A percentile compares a stretch with the other conserved stretches of the same genome.
Evolutionary conservation across 108 stramenopile species (phyloP).

Genomic region (Pseudonitzschia multiseries): DNA sequence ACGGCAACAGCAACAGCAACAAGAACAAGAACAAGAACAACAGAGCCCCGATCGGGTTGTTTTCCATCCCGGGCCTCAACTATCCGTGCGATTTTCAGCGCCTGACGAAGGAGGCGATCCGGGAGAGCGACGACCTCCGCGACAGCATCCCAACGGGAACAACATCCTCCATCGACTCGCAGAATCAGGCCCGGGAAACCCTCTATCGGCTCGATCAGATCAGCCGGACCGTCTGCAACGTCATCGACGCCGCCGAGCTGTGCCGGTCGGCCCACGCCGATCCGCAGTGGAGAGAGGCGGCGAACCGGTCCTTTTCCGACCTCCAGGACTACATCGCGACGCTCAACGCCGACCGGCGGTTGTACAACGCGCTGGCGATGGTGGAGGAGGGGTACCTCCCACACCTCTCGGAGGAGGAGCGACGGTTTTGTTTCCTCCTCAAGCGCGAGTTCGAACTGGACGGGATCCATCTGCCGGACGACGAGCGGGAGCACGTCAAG

Average conservation of each 20-base stretch:
- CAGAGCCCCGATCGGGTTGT: conserved; percentile 46
- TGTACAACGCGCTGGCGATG: conserved; percentile 60
- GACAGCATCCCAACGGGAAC: conserved; percentile 15
- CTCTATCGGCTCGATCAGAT: conserved; percentile 85
- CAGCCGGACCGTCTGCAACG: conserved; percentile 86
- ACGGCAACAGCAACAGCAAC: too few species aligned
- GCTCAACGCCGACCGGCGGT: conserved; percentile 76
- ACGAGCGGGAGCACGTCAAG: conserved; percentile 69
- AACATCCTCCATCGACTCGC: conserved; percentile 18
- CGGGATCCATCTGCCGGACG: conserved; percentile 85
- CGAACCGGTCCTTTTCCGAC: conserved; percentile 70
- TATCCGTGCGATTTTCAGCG: conserved; percentile 64
- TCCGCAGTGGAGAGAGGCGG: conserved; percentile 68
- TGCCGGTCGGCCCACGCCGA: conserved; percentile 85
- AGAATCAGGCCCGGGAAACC: conserved; percentile 46
- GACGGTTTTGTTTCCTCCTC: conserved; percentile 68
- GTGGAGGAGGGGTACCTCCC: conserved; percentile 13
- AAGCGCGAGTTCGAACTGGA: conserved; percentile 90
- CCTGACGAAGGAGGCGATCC: conserved; percentile 59
- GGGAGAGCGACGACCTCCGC: conserved; percentile 60
- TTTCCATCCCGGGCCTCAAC: conserved; percentile 58
- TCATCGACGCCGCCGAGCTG: conserved; percentile 95
- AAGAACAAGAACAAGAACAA: too few species aligned
- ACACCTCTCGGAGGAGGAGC: conserved; percentile 68
- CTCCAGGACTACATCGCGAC: conserved; percentile 85